Evolutionary conservation across 148 eudicot species (phyloP).

Genomic region (Rhododendron griersonianum): DNA sequence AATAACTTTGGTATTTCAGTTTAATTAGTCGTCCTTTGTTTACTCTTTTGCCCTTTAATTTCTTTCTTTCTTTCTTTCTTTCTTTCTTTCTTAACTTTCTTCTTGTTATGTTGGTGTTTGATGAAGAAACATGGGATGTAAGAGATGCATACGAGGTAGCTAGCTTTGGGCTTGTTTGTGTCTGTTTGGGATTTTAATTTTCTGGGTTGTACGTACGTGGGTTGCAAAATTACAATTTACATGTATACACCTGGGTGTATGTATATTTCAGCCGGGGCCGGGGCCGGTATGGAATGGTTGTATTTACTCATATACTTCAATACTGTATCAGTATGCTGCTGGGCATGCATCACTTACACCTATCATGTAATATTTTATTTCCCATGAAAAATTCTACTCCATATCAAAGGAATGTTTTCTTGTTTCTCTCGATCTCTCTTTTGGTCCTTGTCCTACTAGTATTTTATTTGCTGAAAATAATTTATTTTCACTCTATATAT

Average conservation of each 20-base stretch:
- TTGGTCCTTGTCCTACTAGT: not conserved
- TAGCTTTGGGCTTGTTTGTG: conserved; percentile 12
- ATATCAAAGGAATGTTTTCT: not conserved
- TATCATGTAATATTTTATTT: conserved; percentile 28
- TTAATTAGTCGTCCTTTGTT: not conserved
- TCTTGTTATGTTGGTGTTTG: not conserved
- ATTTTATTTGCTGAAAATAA: not conserved
- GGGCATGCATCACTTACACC: conserved; percentile 76
- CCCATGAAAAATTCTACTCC: not conserved
- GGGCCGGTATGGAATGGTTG: too few relatives aligned
- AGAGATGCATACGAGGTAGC: conserved; percentile 68
- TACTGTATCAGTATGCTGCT: conserved; percentile 23
- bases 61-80: too few relatives aligned
- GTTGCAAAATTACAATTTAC: too few relatives aligned
- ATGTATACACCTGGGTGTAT: too few relatives aligned
- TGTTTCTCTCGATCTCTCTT: not conserved
- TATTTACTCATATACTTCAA: too few relatives aligned
- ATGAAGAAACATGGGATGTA: conserved; percentile 47
- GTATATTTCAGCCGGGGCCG: too few relatives aligned
- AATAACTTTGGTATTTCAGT: conserved; percentile 2
- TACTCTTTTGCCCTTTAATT: not conserved
- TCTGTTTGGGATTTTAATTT: not conserved
- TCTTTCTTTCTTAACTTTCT: not conserved
- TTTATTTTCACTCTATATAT: not conserved
- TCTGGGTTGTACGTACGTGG: not conserved